Evolutionary conservation across 164 flowering plant genomes (phyloP).

Genomic region (Dillenia turbinata): DNA sequence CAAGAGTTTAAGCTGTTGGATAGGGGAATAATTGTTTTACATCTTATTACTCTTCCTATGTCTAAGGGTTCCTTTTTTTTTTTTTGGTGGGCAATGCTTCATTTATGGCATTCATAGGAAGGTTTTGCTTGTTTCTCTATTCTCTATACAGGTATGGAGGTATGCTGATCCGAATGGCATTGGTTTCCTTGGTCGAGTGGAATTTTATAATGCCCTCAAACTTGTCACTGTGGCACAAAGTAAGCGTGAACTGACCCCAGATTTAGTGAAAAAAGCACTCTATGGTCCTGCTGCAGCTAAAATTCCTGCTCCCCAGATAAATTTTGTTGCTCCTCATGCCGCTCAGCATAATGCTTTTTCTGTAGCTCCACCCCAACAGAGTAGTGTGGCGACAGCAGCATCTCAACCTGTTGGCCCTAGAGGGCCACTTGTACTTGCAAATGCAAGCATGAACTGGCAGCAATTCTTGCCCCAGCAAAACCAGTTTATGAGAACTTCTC

Average conservation of each 20-base stretch:
- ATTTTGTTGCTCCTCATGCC: slow-evolving; percentile 44
- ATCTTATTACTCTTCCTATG: too few species aligned
- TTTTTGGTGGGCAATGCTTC: too few species aligned
- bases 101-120: not conserved
- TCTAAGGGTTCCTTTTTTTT: too few species aligned
- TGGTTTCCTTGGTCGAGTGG: slow-evolving; percentile 82
- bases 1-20: too few species aligned
- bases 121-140: not conserved
- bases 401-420: slow-evolving; percentile 53
- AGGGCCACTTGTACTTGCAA: slow-evolving; percentile 34
- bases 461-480: slow-evolving; percentile 42
- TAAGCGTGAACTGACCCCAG: slow-evolving; percentile 83
- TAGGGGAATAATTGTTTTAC: too few species aligned
- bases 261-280: slow-evolving; percentile 86
- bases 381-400: slow-evolving; percentile 26
- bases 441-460: slow-evolving; percentile 34
- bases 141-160: slow-evolving; percentile 70
- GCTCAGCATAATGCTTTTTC: slow-evolving; percentile 30
- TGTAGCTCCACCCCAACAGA: slow-evolving; percentile 38
- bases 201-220: slow-evolving; percentile 89
- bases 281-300: slow-evolving; percentile 88
- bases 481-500: slow-evolving; percentile 52
- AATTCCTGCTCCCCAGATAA: slow-evolving; percentile 92
- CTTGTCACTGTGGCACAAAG: slow-evolving; percentile 97
- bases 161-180: slow-evolving; percentile 67